These are phyloP conservation scores for Babesia ovata DNA, from an alignment of 169 alveolate genomes.

Conservation along the genomic window DNA sequence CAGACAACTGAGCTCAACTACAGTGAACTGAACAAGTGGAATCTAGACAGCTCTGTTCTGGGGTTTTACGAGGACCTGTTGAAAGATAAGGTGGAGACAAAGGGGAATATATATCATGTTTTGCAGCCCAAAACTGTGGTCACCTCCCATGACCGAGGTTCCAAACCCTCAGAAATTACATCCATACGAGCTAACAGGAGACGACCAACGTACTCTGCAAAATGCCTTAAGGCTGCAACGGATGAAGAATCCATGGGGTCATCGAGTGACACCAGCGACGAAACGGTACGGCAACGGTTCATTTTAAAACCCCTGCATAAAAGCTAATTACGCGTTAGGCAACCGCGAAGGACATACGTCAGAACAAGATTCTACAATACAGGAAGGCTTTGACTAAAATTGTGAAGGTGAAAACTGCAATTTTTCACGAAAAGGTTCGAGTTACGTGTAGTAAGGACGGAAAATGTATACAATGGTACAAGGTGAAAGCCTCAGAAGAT, in stretches of 20 bases:
- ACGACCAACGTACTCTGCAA: conserved; percentile 66
- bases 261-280: conserved; percentile 40
- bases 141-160: not conserved
- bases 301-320: not conserved
- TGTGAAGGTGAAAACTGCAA: conserved; percentile 74
- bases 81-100: conserved; percentile 8
- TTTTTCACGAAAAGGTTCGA: conserved; percentile 72
- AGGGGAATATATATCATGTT: not conserved
- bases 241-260: conserved; percentile 41
- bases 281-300: conserved; percentile 25
- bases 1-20: conserved; percentile 45
- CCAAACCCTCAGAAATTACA: conserved; percentile 4
- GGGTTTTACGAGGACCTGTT: conserved; percentile 55
- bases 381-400: conserved; percentile 69
- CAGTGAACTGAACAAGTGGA: conserved; percentile 55
- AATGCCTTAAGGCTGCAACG: conserved; percentile 32
- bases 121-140: conserved; percentile 2
- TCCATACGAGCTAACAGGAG: conserved; percentile 48
- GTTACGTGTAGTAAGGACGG: conserved; percentile 79
- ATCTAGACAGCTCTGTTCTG: conserved; percentile 45
- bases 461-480: conserved; percentile 72
- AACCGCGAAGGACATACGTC: conserved; percentile 74
- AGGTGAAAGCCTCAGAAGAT: conserved; percentile 66
- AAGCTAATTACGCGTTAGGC: conserved; percentile 12
- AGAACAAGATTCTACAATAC: conserved; percentile 64